Base-by-base conservation (phyloP, 352 stramenopile species). In the Pseudoperonospora humuli region DNA sequence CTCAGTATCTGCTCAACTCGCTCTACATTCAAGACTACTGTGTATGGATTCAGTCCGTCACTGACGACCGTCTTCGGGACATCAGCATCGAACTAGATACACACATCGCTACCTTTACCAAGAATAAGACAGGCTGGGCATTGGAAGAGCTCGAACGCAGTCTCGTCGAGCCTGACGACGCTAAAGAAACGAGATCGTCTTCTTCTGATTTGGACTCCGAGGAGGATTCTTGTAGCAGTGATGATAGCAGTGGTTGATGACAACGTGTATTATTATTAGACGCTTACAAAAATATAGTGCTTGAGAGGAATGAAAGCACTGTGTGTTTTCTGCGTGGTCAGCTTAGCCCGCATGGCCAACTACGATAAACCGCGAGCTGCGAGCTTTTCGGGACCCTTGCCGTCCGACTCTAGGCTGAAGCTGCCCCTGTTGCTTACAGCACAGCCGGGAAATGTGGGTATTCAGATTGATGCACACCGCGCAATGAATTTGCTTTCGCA, bases 1-100 rank as follows among this genome's bases (percentile, higher is more conserved):
- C 76, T 23, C 92, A 98, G 62, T 98, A 98, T 66, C 58, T 98
- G 11, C 81, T 97, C 24, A 98, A 98, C 54, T 84, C 91, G 40
- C 57, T 98, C n/a, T 98, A 93, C 50, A 71, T 98, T 23, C 80
- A 97, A 54, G 92, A 97, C 50, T 97, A 97, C 45, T 92, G 81
- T 27, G 70, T 91, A 19, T 94, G 80, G 82, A 70, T 94, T 15
- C 82, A 94, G 44, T 74, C 69, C 0, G 53, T 87, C 9, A 39
- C 17, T 11, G 78, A 94, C 43, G 56, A 73, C 10, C 49, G 50
- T 27, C 49, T 93, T 18, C 25, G 57, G 4, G 31, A 26, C 19
- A 53, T 81, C 1, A 67, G 71, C 11, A 32, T 57, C 8, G 56
- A 74, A 7, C 35, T 91, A 2, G 39, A 50, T 5, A 37, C 25